Evolutionary conservation across 2,329 filamentous ascomycete species (phyloP), one percentile per base, ranked within the genome.

Genomic region (Talaromyces sp.): DNA sequence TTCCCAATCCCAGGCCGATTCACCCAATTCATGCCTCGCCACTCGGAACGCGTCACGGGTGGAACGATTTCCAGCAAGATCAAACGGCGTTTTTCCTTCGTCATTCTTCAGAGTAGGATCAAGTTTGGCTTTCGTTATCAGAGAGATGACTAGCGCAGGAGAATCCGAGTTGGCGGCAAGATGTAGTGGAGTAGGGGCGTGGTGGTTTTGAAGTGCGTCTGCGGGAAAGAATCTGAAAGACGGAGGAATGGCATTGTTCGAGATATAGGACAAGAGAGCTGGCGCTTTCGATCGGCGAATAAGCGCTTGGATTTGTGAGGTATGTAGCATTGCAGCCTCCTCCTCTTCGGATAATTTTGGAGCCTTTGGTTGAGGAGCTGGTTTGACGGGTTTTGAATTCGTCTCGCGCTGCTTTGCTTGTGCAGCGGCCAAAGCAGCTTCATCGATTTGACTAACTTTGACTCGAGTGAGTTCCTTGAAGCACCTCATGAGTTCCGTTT

Each of bases 401-500:
- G 59, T 22, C 17, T 84, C 78, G 6, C 80, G 71, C 69, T 76
- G 78, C 70, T 80, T 84, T 39, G 76, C 75, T 66, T 84, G 82
- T 64, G 80, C 78, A 11, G 80, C 80, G 37, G 85, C 79, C 7
- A 89, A 76, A 13, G 87, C 84, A 3, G 82, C 84, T 68, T 92
- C 90, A 65, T 91, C 85, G 33, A 98, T 85, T 67, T 91, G 89
- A 58, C 87, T 88, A 56, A 97, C 85, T 77, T 99, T 97, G 17
- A 97, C 85, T 17, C 95, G 85, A 0, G 95, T 99, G 37, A 99
- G 84, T 79, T 99, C 95, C 68, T 96, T 90, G 72, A 97, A 99
- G 0, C 90, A 90, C 45, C 94, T 87, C 90, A 98, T 95, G 0
- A 99, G 87, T 77, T 99, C 95, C 57, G 90, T 91, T 73, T 98